A percentile compares a stretch with the other conserved stretches of the same genome.
phyloP scores from a whole-genome alignment of 345 rosid species.

The Ceriops zippeliana region DNA sequence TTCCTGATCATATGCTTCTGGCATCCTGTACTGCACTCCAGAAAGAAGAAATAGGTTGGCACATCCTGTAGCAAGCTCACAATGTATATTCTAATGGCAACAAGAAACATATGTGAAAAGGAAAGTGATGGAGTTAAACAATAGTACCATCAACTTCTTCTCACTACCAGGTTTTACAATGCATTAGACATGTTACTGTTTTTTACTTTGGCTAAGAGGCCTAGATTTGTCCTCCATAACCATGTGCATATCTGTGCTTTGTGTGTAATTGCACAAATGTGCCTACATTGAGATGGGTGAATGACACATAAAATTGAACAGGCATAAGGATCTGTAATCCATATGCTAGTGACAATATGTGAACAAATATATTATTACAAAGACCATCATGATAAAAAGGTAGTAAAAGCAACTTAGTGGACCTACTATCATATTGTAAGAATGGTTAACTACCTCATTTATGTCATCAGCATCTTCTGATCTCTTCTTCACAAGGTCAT shows the following conservation, averaged over 20 bases:
- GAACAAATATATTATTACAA: neutral
- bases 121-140: neutral
- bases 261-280: no score
- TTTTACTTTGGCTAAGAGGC: no score
- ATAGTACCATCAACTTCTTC: no score
- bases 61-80: slow-evolving; percentile 3
- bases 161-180: no score
- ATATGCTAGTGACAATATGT: neutral
- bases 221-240: no score
- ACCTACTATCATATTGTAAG: neutral
- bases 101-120: neutral
- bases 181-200: no score
- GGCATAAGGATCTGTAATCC: no score
- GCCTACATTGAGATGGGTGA: no score
- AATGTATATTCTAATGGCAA: neutral
- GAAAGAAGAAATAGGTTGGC: slow-evolving; percentile 13
- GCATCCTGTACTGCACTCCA: slow-evolving; percentile 75
- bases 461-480: slow-evolving; percentile 60
- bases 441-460: slow-evolving; percentile 50
- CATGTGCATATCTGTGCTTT: no score
- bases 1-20: slow-evolving; percentile 91
- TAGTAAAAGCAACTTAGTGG: neutral
- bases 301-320: no score
- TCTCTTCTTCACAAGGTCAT: slow-evolving; percentile 77
- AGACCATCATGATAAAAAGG: neutral